phyloP scores from a whole-genome alignment of 1,139 yeast species.

The Protomyces pachydermus region DNA sequence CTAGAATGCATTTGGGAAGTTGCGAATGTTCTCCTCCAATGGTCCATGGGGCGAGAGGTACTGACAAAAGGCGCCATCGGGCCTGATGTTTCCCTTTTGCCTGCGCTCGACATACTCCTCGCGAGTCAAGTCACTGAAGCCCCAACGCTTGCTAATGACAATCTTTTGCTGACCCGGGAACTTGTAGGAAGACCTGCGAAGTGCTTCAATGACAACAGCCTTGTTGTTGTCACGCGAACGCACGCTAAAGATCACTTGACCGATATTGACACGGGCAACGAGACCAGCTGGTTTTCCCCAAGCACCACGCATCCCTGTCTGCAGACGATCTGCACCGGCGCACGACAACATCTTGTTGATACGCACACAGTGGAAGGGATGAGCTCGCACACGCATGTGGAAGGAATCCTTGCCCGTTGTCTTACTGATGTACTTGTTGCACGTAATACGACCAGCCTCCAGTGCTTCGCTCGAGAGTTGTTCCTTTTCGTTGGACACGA shows the following conservation, averaged over 20 bases:
- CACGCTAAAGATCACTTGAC: slow-evolving; percentile 96
- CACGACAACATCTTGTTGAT: slow-evolving; percentile 99
- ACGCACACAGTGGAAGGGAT: slow-evolving; percentile 99
- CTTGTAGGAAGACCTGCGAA: slow-evolving; percentile 99
- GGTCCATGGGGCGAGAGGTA: slow-evolving; percentile 96
- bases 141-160: slow-evolving; percentile 99
- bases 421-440: slow-evolving; percentile 98
- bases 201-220: slow-evolving; percentile 96
- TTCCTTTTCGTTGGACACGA: slow-evolving; percentile 98
- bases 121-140: slow-evolving; percentile 99
- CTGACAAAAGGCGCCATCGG: slow-evolving; percentile 99
- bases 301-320: slow-evolving; percentile 99
- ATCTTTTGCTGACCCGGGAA: slow-evolving; percentile 99
- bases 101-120: slow-evolving; percentile 91
- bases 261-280: slow-evolving; percentile 98
- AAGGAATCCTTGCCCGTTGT: slow-evolving; percentile 97
- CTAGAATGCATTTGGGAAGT: slow-evolving; percentile 67
- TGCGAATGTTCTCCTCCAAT: slow-evolving; percentile 82
- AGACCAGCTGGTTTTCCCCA: slow-evolving; percentile 99
- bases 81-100: slow-evolving; percentile 96
- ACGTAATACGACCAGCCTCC: slow-evolving; percentile 99
- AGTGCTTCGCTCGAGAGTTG: slow-evolving; percentile 99
- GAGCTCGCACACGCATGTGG: slow-evolving; percentile 99
- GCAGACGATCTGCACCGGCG: slow-evolving; percentile 99
- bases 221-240: slow-evolving; percentile 98